A percentile compares a stretch with the other conserved stretches of the same genome.
phyloP scores from a whole-genome alignment of 1,139 yeast genomes.

The Debaryomyces robertsiae region DNA sequence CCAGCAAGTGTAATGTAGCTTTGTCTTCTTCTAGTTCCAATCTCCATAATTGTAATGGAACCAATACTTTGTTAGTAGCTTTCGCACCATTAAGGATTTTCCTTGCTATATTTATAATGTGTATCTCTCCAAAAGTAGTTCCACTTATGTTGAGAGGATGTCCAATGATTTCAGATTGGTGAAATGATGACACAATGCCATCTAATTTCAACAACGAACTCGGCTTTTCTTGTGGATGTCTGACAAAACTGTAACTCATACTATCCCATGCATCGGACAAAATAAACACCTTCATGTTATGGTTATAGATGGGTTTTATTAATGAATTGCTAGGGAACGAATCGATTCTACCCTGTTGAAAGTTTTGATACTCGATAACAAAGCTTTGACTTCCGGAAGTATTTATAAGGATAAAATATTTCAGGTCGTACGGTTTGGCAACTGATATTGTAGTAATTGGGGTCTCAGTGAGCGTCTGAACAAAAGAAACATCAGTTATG shows the following conservation, averaged over 20 bases:
- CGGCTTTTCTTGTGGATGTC: slow-evolving; percentile 41
- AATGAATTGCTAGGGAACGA: slow-evolving; percentile 24
- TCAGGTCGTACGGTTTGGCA: slow-evolving; percentile 30
- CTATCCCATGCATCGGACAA: slow-evolving; percentile 33
- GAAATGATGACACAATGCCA: slow-evolving; percentile 31
- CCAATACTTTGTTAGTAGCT: slow-evolving; percentile 30
- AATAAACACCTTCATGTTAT: slow-evolving; percentile 27
- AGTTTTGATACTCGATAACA: slow-evolving; percentile 45
- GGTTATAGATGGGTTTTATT: slow-evolving; percentile 32
- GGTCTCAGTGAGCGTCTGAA: slow-evolving; percentile 50
- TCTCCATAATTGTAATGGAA: slow-evolving; percentile 43
- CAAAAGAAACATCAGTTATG: slow-evolving; percentile 48
- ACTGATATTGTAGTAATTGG: slow-evolving; percentile 49
- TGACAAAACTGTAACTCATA: slow-evolving; percentile 30
- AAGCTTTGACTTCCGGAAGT: slow-evolving; percentile 51
- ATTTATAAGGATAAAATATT: slow-evolving; percentile 43
- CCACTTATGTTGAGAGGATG: slow-evolving; percentile 70
- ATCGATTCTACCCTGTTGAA: slow-evolving; percentile 33
- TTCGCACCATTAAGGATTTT: slow-evolving; percentile 39
- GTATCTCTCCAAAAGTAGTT: slow-evolving; percentile 60
- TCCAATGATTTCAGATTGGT: slow-evolving; percentile 35
- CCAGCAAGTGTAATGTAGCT: slow-evolving; percentile 22
- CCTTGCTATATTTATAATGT: slow-evolving; percentile 38
- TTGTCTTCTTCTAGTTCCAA: slow-evolving; percentile 23
- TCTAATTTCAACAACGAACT: slow-evolving; percentile 34